phyloP scores from a whole-genome alignment of 164 flowering plant genomes.

The Liquidambar formosana region DNA sequence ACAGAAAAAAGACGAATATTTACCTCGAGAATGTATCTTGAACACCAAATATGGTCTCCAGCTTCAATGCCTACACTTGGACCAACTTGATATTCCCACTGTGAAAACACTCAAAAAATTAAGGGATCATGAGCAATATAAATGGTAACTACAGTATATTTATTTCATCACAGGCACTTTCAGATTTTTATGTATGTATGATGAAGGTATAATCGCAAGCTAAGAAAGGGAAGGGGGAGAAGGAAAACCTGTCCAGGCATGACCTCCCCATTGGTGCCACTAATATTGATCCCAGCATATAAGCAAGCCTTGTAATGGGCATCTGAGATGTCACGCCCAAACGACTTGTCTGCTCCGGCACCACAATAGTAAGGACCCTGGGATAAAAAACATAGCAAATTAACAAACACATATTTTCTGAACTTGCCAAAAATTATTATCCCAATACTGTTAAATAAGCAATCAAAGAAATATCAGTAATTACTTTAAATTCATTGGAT shows the following conservation, averaged over 20 bases:
- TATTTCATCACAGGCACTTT: no score
- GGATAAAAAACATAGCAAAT: no score
- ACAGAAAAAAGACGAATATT: no score
- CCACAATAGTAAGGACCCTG: slow-evolving; percentile 98
- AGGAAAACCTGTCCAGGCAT: slow-evolving; percentile 98
- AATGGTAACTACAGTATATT: no score
- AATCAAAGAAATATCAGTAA: no score
- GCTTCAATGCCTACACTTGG: slow-evolving; percentile 98
- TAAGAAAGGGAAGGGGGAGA: slow-evolving; percentile 14
- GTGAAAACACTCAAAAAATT: slow-evolving; percentile 12
- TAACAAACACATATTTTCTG: no score
- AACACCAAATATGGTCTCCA: slow-evolving; percentile 90
- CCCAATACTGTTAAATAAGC: no score
- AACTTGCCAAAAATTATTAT: no score
- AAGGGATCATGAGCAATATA: no score
- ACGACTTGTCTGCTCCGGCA: slow-evolving; percentile 95
- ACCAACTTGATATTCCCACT: slow-evolving; percentile 99
- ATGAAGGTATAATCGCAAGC: not conserved
- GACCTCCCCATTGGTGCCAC: slow-evolving; percentile 98
- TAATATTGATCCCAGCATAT: slow-evolving; percentile 91
- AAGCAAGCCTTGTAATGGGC: slow-evolving; percentile 99
- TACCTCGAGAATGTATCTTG: slow-evolving; percentile 97
- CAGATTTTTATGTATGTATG: no score
- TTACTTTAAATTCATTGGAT: not conserved
- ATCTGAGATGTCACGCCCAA: slow-evolving; percentile 95